These are phyloP conservation scores for Atractiella rhizophila DNA, from an alignment of 768 basidiomycete genomes.

Conservation along the genomic window DNA sequence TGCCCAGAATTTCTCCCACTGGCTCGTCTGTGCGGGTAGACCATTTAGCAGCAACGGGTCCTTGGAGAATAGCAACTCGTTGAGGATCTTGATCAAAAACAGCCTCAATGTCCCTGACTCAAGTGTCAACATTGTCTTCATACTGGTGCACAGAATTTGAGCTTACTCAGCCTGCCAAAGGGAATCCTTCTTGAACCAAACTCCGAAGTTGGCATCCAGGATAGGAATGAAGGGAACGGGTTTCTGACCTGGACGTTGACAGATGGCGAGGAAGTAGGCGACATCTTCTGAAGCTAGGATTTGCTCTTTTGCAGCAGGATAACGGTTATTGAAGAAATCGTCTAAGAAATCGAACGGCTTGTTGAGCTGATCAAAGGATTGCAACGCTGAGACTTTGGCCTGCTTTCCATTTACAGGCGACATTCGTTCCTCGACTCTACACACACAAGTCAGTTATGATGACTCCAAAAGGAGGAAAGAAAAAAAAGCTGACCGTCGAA, in stretches of 20 bases:
- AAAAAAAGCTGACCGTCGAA: conserved; percentile 80
- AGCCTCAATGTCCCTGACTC: conserved; percentile 89
- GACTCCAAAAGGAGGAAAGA: conserved; percentile 34
- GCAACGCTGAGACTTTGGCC: conserved; percentile 54
- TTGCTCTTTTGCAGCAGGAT: conserved; percentile 56
- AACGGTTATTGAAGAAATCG: conserved; percentile 49
- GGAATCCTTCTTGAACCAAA: conserved; percentile 92
- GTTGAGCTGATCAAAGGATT: conserved; percentile 60
- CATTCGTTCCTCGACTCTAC: conserved; percentile 16
- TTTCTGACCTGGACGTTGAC: conserved; percentile 89
- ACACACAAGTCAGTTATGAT: conserved; percentile 21
- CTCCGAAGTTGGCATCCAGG: conserved; percentile 72
- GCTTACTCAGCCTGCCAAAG: conserved; percentile 12
- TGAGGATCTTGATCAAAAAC: conserved; percentile 98
- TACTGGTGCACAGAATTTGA: no score
- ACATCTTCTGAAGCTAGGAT: conserved; percentile 78
- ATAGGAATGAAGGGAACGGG: conserved; percentile 95
- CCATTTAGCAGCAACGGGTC: conserved; percentile 79
- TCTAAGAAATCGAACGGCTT: conserved; percentile 49
- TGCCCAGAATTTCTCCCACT: conserved; percentile 69
- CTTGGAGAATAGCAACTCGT: conserved; percentile 89
- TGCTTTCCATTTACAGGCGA: conserved; percentile 20
- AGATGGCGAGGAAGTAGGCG: conserved; percentile 83
- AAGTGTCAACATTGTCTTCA: no score
- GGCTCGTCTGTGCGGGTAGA: conserved; percentile 74